These are phyloP conservation scores for Primulina eburnea DNA, from an alignment of 257 asterid species.

Conservation along the genomic window DNA sequence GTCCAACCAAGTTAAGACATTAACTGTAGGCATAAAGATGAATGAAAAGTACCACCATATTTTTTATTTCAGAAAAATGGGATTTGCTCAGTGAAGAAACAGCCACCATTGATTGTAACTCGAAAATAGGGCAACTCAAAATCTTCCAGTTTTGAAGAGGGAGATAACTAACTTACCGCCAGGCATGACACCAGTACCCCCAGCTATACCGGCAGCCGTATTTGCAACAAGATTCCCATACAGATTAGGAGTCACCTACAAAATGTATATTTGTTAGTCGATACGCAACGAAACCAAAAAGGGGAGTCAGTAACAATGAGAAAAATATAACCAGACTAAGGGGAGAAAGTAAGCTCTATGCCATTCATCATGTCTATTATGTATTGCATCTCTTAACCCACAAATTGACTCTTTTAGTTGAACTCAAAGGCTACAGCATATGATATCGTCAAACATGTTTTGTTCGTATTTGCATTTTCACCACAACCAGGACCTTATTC, in stretches of 20 bases:
- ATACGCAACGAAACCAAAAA: slow-evolving; percentile 2
- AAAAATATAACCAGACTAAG: neutral
- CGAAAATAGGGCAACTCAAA: neutral
- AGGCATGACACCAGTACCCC: slow-evolving; percentile 99
- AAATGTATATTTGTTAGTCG: slow-evolving; percentile 14
- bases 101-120: neutral
- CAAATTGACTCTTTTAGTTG: neutral
- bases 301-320: neutral
- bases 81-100: slow-evolving; percentile 6
- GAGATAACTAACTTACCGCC: slow-evolving; percentile 51
- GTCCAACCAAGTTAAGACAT: slow-evolving; percentile 1
- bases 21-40: neutral
- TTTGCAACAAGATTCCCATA: slow-evolving; percentile 89
- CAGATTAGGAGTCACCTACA: slow-evolving; percentile 95
- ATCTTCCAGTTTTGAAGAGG: neutral
- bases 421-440: neutral
- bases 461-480: neutral
- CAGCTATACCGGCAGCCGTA: slow-evolving; percentile 98
- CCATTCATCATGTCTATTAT: neutral
- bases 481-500: neutral
- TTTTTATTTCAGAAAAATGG: neutral
- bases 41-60: neutral
- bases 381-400: slow-evolving; percentile 10
- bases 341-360: neutral
- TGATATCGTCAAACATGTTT: neutral